Percentiles rank a stretch among this genome's conserved stretches.
Conservation (phyloP, 202 grass and related monocot genomes). For the Cymbopogon flexuosus region DNA sequence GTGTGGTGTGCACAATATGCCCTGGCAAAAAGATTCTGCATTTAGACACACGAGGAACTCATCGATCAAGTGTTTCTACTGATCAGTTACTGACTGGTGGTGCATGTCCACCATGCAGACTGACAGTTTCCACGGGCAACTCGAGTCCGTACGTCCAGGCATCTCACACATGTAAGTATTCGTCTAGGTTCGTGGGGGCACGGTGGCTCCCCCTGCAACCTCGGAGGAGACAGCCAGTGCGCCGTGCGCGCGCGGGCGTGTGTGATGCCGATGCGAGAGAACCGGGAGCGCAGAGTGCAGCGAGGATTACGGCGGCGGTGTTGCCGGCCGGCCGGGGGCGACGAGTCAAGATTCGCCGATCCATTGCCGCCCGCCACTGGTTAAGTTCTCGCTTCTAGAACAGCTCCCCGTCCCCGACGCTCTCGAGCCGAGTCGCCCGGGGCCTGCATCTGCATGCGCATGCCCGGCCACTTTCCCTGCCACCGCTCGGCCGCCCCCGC, state of each 20-base stretch:
- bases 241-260: background rate
- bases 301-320: background rate
- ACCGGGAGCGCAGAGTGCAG: constrained; percentile 20
- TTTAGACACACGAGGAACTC: too few species aligned
- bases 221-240: constrained; percentile 26
- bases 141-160: background rate
- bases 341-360: constrained; percentile 34
- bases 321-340: background rate
- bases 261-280: constrained; percentile 13
- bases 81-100: too few species aligned
- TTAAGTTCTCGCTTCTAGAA: background rate
- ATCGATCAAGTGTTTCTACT: too few species aligned
- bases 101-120: background rate
- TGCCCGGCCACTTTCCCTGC: background rate
- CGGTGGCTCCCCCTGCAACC: constrained; percentile 4
- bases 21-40: too few species aligned
- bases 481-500: background rate
- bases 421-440: constrained; percentile 25
- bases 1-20: too few species aligned
- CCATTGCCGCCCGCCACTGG: background rate
- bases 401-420: constrained; percentile 13
- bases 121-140: background rate
- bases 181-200: background rate
- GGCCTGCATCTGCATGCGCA: background rate
- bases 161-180: background rate